These are phyloP conservation scores for Scedosporium minutisporum DNA, from an alignment of 2,329 filamentous ascomycete species.

Conservation along the genomic window DNA sequence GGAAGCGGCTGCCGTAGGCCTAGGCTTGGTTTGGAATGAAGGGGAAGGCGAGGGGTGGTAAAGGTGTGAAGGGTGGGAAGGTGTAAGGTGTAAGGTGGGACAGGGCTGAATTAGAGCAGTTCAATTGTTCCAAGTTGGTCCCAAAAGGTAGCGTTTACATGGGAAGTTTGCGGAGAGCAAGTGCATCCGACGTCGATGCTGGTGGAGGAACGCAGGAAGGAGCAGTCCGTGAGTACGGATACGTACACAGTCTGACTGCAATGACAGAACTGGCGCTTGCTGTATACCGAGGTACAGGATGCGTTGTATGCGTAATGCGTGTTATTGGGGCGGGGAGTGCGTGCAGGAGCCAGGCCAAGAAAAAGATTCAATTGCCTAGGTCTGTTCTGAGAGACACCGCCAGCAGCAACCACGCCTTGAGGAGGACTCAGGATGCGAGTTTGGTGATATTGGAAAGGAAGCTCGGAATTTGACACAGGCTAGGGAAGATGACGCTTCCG, in stretches of 20 bases:
- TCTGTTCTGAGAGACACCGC: background rate
- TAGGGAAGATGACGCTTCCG: background rate
- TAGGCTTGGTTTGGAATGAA: background rate
- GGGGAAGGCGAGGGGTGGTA: no score
- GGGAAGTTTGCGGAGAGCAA: background rate
- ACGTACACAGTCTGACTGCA: no score
- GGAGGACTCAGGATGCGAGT: background rate
- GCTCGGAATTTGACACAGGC: background rate
- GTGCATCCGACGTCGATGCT: background rate
- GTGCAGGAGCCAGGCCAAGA: no score
- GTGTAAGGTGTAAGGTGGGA: background rate
- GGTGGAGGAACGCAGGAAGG: background rate
- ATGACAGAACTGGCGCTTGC: no score
- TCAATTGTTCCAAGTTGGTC: background rate
- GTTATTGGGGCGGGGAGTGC: no score
- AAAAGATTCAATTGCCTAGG: no score
- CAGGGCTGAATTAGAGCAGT: background rate
- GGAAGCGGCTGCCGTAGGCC: background rate
- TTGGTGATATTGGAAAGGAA: background rate
- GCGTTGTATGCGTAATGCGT: no score
- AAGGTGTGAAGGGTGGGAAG: no score
- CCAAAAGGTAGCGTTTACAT: background rate
- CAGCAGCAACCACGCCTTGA: background rate
- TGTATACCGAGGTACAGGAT: no score
- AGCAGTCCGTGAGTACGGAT: background rate